A percentile compares a stretch with the other conserved stretches of the same genome.
Evolutionary conservation across 1,284 basidiomycete genomes (phyloP).

Genomic region (Puccinia sorghi): DNA sequence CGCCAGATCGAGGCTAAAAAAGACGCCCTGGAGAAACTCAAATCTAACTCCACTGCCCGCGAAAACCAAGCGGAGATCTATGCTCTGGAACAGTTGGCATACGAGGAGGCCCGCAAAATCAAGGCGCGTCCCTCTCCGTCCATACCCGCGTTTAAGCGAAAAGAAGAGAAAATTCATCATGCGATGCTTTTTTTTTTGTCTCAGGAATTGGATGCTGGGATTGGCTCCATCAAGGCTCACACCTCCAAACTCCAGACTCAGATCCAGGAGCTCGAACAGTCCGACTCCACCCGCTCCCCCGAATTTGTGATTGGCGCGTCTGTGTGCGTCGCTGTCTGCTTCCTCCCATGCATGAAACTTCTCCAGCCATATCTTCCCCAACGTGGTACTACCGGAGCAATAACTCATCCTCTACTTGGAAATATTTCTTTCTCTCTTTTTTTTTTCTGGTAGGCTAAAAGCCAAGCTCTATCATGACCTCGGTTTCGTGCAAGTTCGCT

Average conservation of each 20-base stretch:
- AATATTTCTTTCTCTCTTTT: neutral
- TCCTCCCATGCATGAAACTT: too few relatives aligned
- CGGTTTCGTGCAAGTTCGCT: slow-evolving; percentile 30
- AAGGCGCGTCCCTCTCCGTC: slow-evolving; percentile 16
- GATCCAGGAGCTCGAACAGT: slow-evolving; percentile 27
- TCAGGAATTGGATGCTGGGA: slow-evolving; percentile 28
- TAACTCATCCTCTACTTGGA: too few relatives aligned
- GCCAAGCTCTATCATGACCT: slow-evolving; percentile 48
- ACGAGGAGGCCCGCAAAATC: slow-evolving; percentile 45
- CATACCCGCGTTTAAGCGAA: neutral
- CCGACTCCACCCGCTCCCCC: slow-evolving; percentile 39
- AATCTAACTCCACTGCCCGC: slow-evolving; percentile 40
- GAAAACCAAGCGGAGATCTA: slow-evolving; percentile 47
- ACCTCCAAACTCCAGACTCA: slow-evolving; percentile 33
- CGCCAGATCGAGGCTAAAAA: slow-evolving; percentile 44
- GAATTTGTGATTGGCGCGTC: slow-evolving; percentile 39
- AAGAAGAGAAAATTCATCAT: neutral
- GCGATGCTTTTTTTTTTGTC: neutral
- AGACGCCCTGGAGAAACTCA: slow-evolving; percentile 46
- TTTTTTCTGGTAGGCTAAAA: slow-evolving; percentile 17
- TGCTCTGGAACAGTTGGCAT: slow-evolving; percentile 32
- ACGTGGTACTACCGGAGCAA: too few relatives aligned
- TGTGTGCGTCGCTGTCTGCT: neutral
- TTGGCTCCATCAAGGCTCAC: slow-evolving; percentile 35
- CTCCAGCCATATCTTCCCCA: too few relatives aligned